Conservation (phyloP, 108 stramenopile genomes). For the Nitzschia palea region DNA sequence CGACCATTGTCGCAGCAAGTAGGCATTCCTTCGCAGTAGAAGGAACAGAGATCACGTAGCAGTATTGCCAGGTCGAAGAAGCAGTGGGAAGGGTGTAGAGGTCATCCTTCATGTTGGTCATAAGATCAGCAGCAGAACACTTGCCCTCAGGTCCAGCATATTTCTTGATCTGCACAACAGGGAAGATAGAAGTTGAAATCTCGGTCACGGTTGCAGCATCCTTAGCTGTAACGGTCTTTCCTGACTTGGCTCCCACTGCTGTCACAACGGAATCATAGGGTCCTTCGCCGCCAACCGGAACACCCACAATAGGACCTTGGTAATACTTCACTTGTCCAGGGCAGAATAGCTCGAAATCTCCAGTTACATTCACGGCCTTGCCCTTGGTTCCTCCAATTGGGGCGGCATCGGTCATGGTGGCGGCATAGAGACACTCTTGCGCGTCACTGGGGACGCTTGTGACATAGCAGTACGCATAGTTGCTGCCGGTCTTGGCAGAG, state of each 20-base stretch:
- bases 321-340: neutral
- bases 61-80: neutral
- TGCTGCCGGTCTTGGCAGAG: neutral
- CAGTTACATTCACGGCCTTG: neutral
- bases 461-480: neutral
- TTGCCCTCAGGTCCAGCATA: conserved; percentile 4
- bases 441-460: neutral
- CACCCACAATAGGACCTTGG: neutral
- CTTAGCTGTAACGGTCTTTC: neutral
- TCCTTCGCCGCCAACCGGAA: neutral
- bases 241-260: neutral
- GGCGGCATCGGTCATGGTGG: neutral
- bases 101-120: neutral
- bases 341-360: neutral
- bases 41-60: neutral
- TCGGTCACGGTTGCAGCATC: neutral
- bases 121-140: neutral
- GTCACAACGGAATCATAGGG: neutral
- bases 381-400: neutral
- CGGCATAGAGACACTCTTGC: neutral
- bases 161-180: neutral
- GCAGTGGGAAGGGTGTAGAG: neutral
- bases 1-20: neutral
- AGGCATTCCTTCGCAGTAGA: neutral
- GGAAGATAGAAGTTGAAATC: too few relatives aligned